Percentiles rank a stretch among this genome's conserved stretches.
Conservation (phyloP, 2,329 filamentous ascomycete genomes). For the Penicillium sp. region DNA sequence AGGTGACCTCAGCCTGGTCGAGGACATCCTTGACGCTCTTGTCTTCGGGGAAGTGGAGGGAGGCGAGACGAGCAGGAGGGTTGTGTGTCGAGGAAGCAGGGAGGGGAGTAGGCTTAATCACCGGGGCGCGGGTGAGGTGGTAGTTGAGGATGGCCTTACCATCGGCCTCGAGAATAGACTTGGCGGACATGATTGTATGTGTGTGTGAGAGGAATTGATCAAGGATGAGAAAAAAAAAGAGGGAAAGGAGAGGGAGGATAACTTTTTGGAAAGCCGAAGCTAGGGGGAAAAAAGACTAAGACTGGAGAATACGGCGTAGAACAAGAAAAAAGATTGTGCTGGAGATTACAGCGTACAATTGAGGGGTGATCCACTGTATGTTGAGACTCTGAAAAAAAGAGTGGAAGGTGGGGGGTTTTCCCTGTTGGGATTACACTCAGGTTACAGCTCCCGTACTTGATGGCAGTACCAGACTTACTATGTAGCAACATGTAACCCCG, state of each 20-base stretch:
- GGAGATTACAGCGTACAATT: slow-evolving; percentile 30
- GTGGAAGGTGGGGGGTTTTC: slow-evolving; percentile 6
- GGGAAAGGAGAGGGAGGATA: slow-evolving; percentile 2
- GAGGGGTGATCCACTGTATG: slow-evolving; percentile 22
- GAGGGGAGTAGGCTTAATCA: slow-evolving; percentile 97
- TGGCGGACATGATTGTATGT: slow-evolving; percentile 74
- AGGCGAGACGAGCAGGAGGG: slow-evolving; percentile 83
- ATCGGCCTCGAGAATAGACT: slow-evolving; percentile 97
- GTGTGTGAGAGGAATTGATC: slow-evolving; percentile 13
- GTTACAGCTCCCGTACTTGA: neutral
- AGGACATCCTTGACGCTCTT: slow-evolving; percentile 79
- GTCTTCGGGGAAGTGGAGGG: slow-evolving; percentile 89
- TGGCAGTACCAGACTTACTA: neutral
- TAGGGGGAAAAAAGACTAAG: slow-evolving; percentile 13
- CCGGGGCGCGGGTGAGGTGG: slow-evolving; percentile 94
- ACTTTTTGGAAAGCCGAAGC: slow-evolving; percentile 15
- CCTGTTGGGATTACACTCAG: slow-evolving; percentile 4
- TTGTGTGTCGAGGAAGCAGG: slow-evolving; percentile 84
- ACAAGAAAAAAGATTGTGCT: slow-evolving; percentile 25
- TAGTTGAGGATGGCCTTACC: slow-evolving; percentile 99
- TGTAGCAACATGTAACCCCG: too few relatives aligned
- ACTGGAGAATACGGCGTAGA: slow-evolving; percentile 23
- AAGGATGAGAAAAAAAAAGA: slow-evolving; percentile 26
- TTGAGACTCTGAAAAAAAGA: slow-evolving; percentile 9
- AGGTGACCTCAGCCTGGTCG: slow-evolving; percentile 92